These are phyloP conservation scores for Cytospora piceicola DNA, from an alignment of 2,329 filamentous ascomycete species.

Conservation along the genomic window DNA sequence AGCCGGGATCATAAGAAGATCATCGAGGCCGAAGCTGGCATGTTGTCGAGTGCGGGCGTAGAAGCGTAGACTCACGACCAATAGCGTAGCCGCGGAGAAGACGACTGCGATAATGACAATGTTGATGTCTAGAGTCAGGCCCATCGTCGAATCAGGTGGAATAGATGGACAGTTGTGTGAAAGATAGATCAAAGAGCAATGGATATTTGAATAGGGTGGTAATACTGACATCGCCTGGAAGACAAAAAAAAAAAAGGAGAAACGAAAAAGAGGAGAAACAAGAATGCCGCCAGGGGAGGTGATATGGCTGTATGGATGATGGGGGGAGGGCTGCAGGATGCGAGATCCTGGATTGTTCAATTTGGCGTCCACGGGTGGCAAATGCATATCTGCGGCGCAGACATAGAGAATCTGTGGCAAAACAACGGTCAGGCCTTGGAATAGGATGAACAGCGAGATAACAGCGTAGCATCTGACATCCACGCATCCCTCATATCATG, in stretches of 20 bases:
- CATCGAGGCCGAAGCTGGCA: not conserved
- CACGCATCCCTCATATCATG: not conserved
- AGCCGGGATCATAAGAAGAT: not conserved
- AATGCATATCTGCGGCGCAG: not conserved
- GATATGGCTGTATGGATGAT: not conserved
- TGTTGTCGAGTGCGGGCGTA: not conserved
- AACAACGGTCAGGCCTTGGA: not conserved
- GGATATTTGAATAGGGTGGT: not conserved
- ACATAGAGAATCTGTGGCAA: not conserved
- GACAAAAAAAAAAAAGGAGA: too few relatives aligned
- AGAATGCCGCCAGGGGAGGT: not conserved
- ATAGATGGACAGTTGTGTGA: not conserved
- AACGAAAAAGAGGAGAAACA: too few relatives aligned
- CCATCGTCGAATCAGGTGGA: slow-evolving; percentile 4
- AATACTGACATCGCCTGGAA: too few relatives aligned
- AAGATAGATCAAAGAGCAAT: not conserved
- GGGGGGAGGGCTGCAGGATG: not conserved
- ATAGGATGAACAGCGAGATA: not conserved
- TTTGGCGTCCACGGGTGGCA: not conserved
- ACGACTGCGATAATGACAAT: not conserved
- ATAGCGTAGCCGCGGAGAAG: not conserved
- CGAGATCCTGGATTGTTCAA: not conserved
- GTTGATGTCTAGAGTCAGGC: not conserved
- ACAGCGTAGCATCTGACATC: not conserved
- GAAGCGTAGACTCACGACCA: not conserved